phyloP scores from a whole-genome alignment of 2,329 filamentous ascomycete species.

The Zasmidium citrigriseum region DNA sequence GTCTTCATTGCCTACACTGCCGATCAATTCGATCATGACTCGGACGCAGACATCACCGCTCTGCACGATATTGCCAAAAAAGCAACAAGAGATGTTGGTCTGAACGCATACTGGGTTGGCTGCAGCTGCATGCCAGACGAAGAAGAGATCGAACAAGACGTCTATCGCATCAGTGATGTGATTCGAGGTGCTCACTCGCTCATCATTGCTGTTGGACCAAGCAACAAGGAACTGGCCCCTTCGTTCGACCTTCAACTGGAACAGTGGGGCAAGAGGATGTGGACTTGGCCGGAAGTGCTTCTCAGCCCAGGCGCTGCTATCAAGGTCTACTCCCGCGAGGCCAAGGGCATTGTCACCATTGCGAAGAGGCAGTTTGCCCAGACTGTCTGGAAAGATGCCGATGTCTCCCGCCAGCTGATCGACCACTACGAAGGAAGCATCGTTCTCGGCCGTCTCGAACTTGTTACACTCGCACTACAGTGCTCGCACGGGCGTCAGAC shows the following conservation, averaged over 20 bases:
- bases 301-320: slow-evolving; percentile 37
- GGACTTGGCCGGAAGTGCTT: slow-evolving; percentile 50
- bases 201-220: slow-evolving; percentile 43
- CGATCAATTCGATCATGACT: slow-evolving; percentile 8
- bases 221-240: slow-evolving; percentile 19
- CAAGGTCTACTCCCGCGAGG: slow-evolving; percentile 36
- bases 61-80: slow-evolving; percentile 37
- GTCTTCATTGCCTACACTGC: slow-evolving; percentile 12
- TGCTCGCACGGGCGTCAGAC: slow-evolving; percentile 45
- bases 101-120: slow-evolving; percentile 12
- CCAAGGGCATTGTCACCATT: slow-evolving; percentile 28
- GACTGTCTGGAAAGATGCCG: slow-evolving; percentile 44
- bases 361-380: slow-evolving; percentile 45
- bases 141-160: slow-evolving; percentile 24
- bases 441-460: slow-evolving; percentile 43
- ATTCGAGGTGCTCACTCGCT: slow-evolving; percentile 46
- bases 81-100: slow-evolving; percentile 31
- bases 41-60: slow-evolving; percentile 6
- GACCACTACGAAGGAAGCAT: slow-evolving; percentile 49
- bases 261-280: slow-evolving; percentile 49
- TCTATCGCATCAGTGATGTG: slow-evolving; percentile 50
- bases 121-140: slow-evolving; percentile 38
- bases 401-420: slow-evolving; percentile 43
- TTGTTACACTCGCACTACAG: slow-evolving; percentile 43
- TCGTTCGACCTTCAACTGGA: slow-evolving; percentile 36